Conservation (phyloP, 2,329 filamentous ascomycete genomes). For the Mycosphaerella arachidis region DNA sequence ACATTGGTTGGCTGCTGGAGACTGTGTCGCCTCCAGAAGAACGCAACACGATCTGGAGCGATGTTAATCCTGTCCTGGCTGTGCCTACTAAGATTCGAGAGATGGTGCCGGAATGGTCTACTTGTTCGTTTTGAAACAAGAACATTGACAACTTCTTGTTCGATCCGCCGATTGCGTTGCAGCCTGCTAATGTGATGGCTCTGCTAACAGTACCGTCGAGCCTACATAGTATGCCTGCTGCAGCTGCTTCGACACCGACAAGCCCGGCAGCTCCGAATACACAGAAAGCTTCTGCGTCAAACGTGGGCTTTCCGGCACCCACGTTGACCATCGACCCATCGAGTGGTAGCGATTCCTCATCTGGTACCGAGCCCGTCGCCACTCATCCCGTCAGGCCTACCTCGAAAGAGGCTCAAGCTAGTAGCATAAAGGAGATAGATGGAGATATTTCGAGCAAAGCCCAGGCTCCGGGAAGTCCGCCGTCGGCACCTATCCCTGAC, state of each 20-base stretch:
- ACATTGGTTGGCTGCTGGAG: no score
- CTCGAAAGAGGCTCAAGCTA: no score
- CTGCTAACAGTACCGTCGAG: background rate
- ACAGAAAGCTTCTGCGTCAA: background rate
- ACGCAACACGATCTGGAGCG: slow-evolving; percentile 21
- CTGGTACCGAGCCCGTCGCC: no score
- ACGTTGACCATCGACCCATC: no score
- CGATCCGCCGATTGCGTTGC: slow-evolving; percentile 21
- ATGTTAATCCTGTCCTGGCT: slow-evolving; percentile 22
- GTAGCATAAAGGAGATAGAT: no score
- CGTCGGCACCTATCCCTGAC: background rate
- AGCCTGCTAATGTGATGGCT: slow-evolving; percentile 3
- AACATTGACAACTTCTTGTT: slow-evolving; percentile 20
- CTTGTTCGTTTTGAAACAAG: slow-evolving; percentile 12
- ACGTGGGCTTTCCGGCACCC: no score
- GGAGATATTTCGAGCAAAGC: no score
- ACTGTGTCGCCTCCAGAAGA: background rate
- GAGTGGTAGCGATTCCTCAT: no score
- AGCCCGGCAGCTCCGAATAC: no score
- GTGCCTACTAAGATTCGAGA: slow-evolving; percentile 18
- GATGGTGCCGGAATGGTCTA: slow-evolving; percentile 13
- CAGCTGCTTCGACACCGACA: background rate
- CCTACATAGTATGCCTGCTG: background rate
- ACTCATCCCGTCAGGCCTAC: no score
- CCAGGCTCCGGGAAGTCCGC: no score